These are phyloP conservation scores for Clavaria fumosa DNA, from an alignment of 768 basidiomycete species.

Conservation along the genomic window DNA sequence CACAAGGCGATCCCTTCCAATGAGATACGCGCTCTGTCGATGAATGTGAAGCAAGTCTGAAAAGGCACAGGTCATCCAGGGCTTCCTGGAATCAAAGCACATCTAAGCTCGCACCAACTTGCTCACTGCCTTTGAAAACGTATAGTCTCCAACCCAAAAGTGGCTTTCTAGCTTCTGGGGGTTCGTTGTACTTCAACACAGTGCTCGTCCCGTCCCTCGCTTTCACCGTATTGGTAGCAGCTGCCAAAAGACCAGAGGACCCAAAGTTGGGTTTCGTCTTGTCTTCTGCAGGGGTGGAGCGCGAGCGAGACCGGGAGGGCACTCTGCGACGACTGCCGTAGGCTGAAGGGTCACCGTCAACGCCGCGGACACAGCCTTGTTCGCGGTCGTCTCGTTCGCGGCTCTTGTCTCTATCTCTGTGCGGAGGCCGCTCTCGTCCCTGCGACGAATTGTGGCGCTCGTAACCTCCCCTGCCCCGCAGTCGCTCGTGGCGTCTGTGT, in stretches of 20 bases:
- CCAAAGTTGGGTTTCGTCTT: constrained; percentile 84
- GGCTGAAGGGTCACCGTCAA: too few relatives aligned
- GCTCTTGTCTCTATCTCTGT: too few relatives aligned
- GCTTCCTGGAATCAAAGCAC: background rate
- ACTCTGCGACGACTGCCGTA: too few relatives aligned
- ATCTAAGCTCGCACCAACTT: constrained; percentile 52
- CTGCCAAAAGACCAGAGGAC: constrained; percentile 81
- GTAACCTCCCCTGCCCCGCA: too few relatives aligned
- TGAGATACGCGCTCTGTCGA: constrained; percentile 85
- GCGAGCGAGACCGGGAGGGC: constrained; percentile 18
- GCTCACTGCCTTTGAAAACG: constrained; percentile 91
- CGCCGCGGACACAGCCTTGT: too few relatives aligned
- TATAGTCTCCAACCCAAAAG: constrained; percentile 84
- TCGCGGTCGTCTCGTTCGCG: too few relatives aligned
- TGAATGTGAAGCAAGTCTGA: constrained; percentile 85
- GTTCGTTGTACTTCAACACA: constrained; percentile 95
- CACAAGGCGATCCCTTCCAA: constrained; percentile 80
- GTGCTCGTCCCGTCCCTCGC: constrained; percentile 61
- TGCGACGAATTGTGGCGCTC: too few relatives aligned
- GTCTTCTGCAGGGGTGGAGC: constrained; percentile 31
- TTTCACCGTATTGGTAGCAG: constrained; percentile 86
- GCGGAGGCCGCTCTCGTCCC: too few relatives aligned
- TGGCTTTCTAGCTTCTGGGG: constrained; percentile 93
- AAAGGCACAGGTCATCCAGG: background rate
- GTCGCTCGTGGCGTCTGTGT: too few relatives aligned